Percentiles rank a stretch among this genome's conserved stretches.
Evolutionary conservation across 306 rosid genomes (phyloP).

Genomic region (Sicyos baderoa): DNA sequence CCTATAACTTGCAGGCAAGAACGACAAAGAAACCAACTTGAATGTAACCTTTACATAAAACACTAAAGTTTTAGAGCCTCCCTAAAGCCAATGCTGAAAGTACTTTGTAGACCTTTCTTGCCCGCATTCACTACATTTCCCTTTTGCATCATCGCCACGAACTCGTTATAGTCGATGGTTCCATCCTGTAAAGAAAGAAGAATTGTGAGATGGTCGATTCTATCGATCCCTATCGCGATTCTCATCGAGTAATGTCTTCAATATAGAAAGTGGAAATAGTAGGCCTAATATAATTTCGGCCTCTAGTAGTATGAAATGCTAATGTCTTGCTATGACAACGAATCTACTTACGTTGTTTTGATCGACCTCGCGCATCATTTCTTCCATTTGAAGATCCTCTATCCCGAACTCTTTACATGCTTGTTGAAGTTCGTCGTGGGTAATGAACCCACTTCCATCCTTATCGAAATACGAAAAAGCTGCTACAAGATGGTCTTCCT

Average conservation of each 20-base stretch:
- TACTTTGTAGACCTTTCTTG: conserved; percentile 60
- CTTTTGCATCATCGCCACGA: conserved; percentile 97
- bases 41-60: conserved; percentile 9
- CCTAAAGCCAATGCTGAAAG: conserved; percentile 65
- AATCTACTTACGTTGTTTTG: conserved; percentile 44
- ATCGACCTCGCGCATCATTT: conserved; percentile 81
- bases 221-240: neutral
- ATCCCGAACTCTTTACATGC: conserved; percentile 95
- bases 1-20: conserved; percentile 14
- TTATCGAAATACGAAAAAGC: conserved; percentile 89
- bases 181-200: conserved; percentile 62
- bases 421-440: conserved; percentile 89
- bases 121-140: conserved; percentile 51
- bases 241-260: neutral
- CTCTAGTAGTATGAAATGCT: no score
- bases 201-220: neutral
- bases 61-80: conserved; percentile 46
- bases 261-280: neutral
- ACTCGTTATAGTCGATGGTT: conserved; percentile 84
- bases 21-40: conserved; percentile 12
- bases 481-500: conserved; percentile 89
- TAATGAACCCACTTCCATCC: conserved; percentile 93
- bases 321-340: neutral
- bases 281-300: no score
- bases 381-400: conserved; percentile 70